A percentile compares a stretch with the other conserved stretches of the same genome.
phyloP scores from a whole-genome alignment of 2,329 filamentous ascomycete species.

The Fusarium anthophilum region DNA sequence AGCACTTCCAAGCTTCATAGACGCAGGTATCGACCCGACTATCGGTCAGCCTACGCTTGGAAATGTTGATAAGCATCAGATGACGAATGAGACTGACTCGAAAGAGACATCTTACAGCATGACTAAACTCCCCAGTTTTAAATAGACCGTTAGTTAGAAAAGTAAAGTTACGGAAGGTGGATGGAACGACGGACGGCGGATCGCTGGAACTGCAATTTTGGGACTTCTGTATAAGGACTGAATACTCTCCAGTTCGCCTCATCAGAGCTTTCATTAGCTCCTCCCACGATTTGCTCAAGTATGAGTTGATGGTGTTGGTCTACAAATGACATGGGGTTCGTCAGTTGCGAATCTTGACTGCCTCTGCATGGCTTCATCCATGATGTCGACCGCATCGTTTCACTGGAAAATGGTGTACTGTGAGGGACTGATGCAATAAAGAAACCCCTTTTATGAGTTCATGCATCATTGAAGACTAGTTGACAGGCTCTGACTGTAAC shows the following conservation, averaged over 20 bases:
- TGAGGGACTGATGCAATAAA: background rate
- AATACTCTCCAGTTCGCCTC: background rate
- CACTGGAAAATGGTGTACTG: background rate
- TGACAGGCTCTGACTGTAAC: rapidly evolving
- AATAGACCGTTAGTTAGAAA: background rate
- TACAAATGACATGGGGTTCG: background rate
- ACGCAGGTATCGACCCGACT: no score
- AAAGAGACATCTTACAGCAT: background rate
- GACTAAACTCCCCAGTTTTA: background rate
- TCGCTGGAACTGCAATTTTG: background rate
- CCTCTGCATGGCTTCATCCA: background rate
- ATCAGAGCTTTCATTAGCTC: background rate
- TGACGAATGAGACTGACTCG: background rate
- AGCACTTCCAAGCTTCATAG: background rate
- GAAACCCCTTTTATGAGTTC: background rate
- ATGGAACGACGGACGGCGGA: background rate
- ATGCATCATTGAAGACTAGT: background rate
- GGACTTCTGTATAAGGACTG: background rate
- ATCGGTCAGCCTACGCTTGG: background rate
- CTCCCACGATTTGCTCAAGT: background rate
- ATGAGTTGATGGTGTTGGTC: background rate
- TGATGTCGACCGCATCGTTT: background rate
- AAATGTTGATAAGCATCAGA: background rate
- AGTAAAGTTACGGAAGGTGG: background rate
- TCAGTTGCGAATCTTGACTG: background rate